These are phyloP conservation scores for Suillus cothurnatus DNA, from an alignment of 768 basidiomycete species.

Conservation along the genomic window DNA sequence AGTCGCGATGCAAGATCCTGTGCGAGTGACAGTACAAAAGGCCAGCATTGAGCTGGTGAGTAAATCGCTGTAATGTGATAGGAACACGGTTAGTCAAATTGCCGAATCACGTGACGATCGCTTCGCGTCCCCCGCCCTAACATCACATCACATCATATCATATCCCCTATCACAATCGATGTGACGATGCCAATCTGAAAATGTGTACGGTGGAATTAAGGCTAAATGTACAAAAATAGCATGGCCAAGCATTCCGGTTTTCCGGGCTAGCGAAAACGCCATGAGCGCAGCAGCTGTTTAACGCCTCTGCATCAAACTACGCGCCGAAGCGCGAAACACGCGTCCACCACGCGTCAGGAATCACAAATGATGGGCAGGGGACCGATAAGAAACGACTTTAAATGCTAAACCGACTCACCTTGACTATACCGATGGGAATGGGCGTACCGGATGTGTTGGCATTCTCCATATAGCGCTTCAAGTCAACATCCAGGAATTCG, in stretches of 20 bases:
- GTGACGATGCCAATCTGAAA: conserved; percentile 18
- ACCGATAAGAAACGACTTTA: not conserved
- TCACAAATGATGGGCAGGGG: conserved; percentile 10
- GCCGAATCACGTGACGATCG: conserved; percentile 35
- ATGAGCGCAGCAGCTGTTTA: conserved; percentile 5
- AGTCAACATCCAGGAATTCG: conserved; percentile 95
- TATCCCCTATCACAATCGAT: conserved; percentile 22
- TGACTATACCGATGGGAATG: conserved; percentile 72
- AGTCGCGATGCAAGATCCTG: conserved; percentile 93
- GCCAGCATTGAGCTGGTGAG: conserved; percentile 88
- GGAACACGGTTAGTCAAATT: conserved; percentile 5
- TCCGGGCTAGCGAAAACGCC: not conserved
- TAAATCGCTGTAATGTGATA: conserved; percentile 79
- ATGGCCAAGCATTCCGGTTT: not conserved
- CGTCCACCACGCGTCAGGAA: conserved; percentile 33
- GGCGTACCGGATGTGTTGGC: conserved; percentile 72
- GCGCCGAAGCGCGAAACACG: conserved; percentile 15
- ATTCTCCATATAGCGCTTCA: conserved; percentile 96
- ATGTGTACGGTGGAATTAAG: conserved; percentile 5
- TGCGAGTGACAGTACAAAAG: conserved; percentile 94
- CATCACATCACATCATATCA: not conserved
- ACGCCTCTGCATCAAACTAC: conserved; percentile 16
- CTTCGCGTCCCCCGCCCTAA: conserved; percentile 10
- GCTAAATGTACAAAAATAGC: not conserved
- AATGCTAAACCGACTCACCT: conserved; percentile 54